Percentiles rank a stretch among this genome's conserved stretches.
Conservation (phyloP, 2,329 filamentous ascomycete genomes). For the Aspergillus ochraceoroseus region DNA sequence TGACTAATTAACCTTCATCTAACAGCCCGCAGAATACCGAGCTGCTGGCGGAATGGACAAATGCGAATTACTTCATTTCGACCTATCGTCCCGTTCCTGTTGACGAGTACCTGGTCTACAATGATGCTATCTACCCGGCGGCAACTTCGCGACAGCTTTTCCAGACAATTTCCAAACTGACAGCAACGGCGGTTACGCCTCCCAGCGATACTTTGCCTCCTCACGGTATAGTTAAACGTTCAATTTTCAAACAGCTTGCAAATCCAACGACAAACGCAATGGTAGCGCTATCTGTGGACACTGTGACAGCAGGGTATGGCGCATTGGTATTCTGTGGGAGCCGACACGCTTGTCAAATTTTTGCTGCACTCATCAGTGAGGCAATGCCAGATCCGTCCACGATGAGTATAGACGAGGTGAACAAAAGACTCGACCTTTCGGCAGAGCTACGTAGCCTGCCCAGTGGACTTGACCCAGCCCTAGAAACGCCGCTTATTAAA, state of each 20-base stretch:
- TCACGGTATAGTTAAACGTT: constrained; percentile 50
- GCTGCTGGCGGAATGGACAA: constrained; percentile 64
- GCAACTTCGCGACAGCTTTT: constrained; percentile 56
- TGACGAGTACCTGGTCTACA: constrained; percentile 68
- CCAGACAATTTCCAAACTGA: constrained; percentile 53
- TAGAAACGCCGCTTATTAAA: constrained; percentile 59
- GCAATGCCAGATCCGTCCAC: constrained; percentile 55
- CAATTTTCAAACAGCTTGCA: constrained; percentile 57
- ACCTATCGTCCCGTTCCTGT: constrained; percentile 70
- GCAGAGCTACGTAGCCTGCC: constrained; percentile 61
- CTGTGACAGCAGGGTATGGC: constrained; percentile 63
- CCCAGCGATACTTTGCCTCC: constrained; percentile 35
- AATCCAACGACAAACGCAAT: constrained; percentile 66
- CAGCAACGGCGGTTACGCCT: constrained; percentile 25
- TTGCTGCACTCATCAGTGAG: constrained; percentile 63
- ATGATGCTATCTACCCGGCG: constrained; percentile 62
- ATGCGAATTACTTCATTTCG: constrained; percentile 66
- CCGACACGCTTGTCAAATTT: constrained; percentile 61
- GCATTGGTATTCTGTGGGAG: constrained; percentile 70
- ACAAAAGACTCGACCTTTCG: constrained; percentile 60
- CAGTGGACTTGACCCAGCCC: constrained; percentile 60
- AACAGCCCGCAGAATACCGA: constrained; percentile 58
- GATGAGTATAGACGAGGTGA: constrained; percentile 48
- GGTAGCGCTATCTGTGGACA: constrained; percentile 64
- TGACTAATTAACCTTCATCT: constrained; percentile 6